Evolutionary conservation across 495 filamentous ascomycete species (phyloP).

Genomic region (Beverwykella pulmonaria): DNA sequence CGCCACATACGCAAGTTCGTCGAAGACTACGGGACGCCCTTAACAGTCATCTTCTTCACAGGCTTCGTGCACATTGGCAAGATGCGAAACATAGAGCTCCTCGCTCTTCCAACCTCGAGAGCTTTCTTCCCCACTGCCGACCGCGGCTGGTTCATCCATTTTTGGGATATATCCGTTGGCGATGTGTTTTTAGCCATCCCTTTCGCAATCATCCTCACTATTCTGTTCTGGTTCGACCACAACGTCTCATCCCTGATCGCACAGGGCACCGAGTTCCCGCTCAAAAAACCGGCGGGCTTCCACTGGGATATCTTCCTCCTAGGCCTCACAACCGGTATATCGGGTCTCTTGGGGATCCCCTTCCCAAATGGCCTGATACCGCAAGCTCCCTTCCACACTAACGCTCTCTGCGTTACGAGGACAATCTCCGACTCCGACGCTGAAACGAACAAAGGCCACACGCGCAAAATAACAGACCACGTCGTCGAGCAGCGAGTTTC

Average conservation of each 20-base stretch:
- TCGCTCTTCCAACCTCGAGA: conserved; percentile 44
- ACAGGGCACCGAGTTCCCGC: conserved; percentile 89
- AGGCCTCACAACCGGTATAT: conserved; percentile 81
- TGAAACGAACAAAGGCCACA: conserved; percentile 61
- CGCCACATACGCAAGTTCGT: conserved; percentile 45
- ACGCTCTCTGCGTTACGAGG: conserved; percentile 56
- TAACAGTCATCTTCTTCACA: conserved; percentile 85
- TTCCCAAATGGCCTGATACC: conserved; percentile 81
- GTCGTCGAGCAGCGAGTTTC: conserved; percentile 91
- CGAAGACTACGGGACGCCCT: conserved; percentile 52
- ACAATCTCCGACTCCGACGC: conserved; percentile 49
- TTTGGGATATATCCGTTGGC: conserved; percentile 77
- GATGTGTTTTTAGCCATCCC: conserved; percentile 88
- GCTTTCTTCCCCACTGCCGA: conserved; percentile 82
- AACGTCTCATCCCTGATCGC: conserved; percentile 71
- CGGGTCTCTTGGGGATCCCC: conserved; percentile 83
- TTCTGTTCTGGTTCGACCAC: conserved; percentile 93
- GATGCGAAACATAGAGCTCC: conserved; percentile 62
- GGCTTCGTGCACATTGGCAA: conserved; percentile 84
- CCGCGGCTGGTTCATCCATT: conserved; percentile 80
- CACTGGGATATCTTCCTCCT: conserved; percentile 96
- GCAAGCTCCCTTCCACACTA: conserved; percentile 93
- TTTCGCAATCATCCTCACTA: conserved; percentile 81
- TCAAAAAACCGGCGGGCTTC: conserved; percentile 89
- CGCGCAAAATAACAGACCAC: conserved; percentile 57